A percentile compares a stretch with the other conserved stretches of the same genome.
Evolutionary conservation across 495 filamentous ascomycete genomes (phyloP).

Genomic region (Trichodelitschia bisporula): DNA sequence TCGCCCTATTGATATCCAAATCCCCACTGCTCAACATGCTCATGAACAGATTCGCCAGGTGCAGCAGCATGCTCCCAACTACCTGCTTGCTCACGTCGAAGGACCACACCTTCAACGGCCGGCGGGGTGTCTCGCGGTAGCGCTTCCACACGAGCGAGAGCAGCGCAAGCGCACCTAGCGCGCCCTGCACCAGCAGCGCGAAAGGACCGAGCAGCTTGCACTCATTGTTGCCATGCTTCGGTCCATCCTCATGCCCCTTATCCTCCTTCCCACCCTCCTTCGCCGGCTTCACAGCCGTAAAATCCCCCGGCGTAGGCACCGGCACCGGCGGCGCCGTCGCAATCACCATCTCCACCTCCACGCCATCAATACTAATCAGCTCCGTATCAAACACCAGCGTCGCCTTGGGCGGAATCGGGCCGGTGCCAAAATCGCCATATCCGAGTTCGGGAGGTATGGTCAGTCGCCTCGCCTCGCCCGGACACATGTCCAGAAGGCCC

Average conservation of each 20-base stretch:
- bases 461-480: slow-evolving; percentile 80
- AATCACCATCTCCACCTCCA: slow-evolving; percentile 14
- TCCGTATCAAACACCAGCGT: slow-evolving; percentile 87
- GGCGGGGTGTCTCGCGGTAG: slow-evolving; percentile 73
- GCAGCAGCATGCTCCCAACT: slow-evolving; percentile 74
- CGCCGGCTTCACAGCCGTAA: slow-evolving; percentile 2
- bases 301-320: slow-evolving; percentile 3
- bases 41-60: slow-evolving; percentile 80
- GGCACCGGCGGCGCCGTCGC: slow-evolving; percentile 3
- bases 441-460: slow-evolving; percentile 73
- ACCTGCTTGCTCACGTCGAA: slow-evolving; percentile 97
- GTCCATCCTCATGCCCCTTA: slow-evolving; percentile 21
- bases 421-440: slow-evolving; percentile 53
- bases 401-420: slow-evolving; percentile 54
- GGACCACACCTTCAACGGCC: slow-evolving; percentile 82
- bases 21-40: slow-evolving; percentile 79
- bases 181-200: slow-evolving; percentile 68
- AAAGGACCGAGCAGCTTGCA: slow-evolving; percentile 68
- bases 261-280: slow-evolving; percentile 14
- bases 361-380: slow-evolving; percentile 66
- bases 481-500: slow-evolving; percentile 83
- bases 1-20: slow-evolving; percentile 20
- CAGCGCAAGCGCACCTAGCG: slow-evolving; percentile 64
- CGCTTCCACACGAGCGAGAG: slow-evolving; percentile 78
- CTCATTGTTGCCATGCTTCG: slow-evolving; percentile 29